Base-by-base conservation (phyloP, 257 asterid genomes). In the Gentiana straminea region DNA sequence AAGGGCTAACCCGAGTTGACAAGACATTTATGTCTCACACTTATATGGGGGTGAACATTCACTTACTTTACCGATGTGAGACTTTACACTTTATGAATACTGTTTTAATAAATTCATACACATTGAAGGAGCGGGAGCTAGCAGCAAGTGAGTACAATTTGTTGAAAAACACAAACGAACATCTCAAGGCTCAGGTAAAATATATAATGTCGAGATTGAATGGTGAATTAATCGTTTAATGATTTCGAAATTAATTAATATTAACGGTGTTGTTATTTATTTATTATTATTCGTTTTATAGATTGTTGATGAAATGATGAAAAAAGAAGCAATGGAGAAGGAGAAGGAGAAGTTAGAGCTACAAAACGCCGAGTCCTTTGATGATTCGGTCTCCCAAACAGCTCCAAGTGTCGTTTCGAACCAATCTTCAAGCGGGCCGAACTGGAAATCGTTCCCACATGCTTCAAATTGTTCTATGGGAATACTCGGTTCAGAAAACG, bases 91-190 rank as follows among this genome's bases (percentile, higher is more conserved):
- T 13, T 2, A 47, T 37, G 36, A 36, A 8, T 33, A 58, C 47
- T 33, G 35, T 24, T 33, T 5, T 48, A 9, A 36, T 6, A 33
- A 46, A 44, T 57, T 32, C 55, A 49, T n/a, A 24, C 48, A 5
- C 41, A 47, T 57, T 24, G 61, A 64, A 89, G 97, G 65, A 64
- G 55, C 79, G 69, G 83, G 88, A 80, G 81, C 62, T 78, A 60
- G 87, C 80, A 5, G 36, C 66, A 58, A 60, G 60, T 53, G 73
- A 69, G 70, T 70, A 64, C 48, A 61, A 68, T 62, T 60, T 71
- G 33, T 35, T 84, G 79, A 84, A 68, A 65, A 66, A 12, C 33
- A 51, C 61, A 60, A 80, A 84, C 45, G 64, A 56, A 51, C 60
- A 59, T 50, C 80, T 84, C 64, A 80, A 66, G 65, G 64, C 49